Base-by-base conservation (phyloP, 306 rosid genomes). In the Luffa aegyptiaca region DNA sequence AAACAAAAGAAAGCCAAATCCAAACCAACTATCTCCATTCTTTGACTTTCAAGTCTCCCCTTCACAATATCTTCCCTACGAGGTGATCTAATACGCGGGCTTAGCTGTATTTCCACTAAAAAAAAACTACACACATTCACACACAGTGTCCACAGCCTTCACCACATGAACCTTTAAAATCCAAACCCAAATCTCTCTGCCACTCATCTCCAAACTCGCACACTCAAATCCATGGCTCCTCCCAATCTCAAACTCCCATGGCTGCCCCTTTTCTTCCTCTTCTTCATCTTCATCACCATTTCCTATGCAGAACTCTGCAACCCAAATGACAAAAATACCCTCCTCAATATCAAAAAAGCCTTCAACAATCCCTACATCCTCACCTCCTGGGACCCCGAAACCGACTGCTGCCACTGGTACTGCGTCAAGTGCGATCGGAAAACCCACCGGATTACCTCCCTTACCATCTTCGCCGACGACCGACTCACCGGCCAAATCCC, bases 361-460 rank as follows among this genome's bases (percentile, higher is more conserved):
- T 85, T 93, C 77, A 86, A 89, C 83, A 79, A 93, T 77, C 98
- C 97, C 6, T 90, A 91, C 81, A 37, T 83, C 8, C 82, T 91
- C 11, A 58, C 90, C 81, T 90, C 98, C 0, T 92, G 93, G 97
- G 45, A 90, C 2, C 82, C 95, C 7, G 14, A 84, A 58, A 77
- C 62, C 0, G 98, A 90, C 66, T 90, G 98, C 74, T 91, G 98
- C 53, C 11, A 73, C 2, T 93, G 98, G 98, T 83, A 91, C 79
- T 36, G 77, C 31, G 89, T 93, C 81, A 7, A 55, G 0, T 93
- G 98, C 66, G 83, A 92, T 61, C 46, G 65, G 53, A 86, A 63
- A 44, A 80, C 95, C 26, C 80, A 93, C 88, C 95, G 98, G 17
- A 90, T 93, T 83, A 88, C 62, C 42, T 79, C 90, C 61, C 90